A percentile compares a stretch with the other conserved stretches of the same genome.
Conservation (phyloP, 106 monocot species). For the Ottelia alismoides region DNA sequence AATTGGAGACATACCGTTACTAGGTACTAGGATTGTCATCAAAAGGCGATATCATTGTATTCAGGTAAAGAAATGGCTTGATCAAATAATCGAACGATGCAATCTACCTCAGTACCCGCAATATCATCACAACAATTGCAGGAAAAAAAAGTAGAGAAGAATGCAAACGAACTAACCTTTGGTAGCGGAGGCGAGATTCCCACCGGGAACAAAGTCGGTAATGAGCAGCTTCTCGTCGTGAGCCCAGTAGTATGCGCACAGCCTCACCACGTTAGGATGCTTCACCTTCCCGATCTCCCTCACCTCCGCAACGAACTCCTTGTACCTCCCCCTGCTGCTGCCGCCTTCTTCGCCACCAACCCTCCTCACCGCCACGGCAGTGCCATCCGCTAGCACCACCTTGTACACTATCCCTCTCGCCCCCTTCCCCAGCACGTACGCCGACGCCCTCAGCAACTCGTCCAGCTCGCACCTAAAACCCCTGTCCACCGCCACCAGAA, state of each 20-base stretch:
- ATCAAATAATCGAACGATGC: too few relatives aligned
- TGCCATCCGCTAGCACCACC: conserved; percentile 80
- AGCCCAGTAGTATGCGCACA: conserved; percentile 84
- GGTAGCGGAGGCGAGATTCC: conserved; percentile 66
- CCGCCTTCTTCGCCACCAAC: conserved; percentile 35
- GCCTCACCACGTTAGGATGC: conserved; percentile 72
- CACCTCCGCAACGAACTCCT: conserved; percentile 80
- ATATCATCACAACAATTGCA: too few relatives aligned
- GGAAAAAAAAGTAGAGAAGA: too few relatives aligned
- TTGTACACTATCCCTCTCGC: conserved; percentile 75
- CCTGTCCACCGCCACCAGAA: conserved; percentile 60
- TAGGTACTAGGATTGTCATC: too few relatives aligned
- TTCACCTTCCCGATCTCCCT: conserved; percentile 38
- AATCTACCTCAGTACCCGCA: too few relatives aligned
- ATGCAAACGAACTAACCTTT: conserved; percentile 30
- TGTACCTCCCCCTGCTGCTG: conserved; percentile 25
- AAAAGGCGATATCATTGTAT: too few relatives aligned
- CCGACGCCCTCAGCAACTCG: conserved; percentile 79
- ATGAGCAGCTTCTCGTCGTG: conserved; percentile 81
- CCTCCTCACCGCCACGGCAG: conserved; percentile 67
- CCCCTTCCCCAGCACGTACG: conserved; percentile 88
- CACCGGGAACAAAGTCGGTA: conserved; percentile 68
- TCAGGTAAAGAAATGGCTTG: too few relatives aligned
- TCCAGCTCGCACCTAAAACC: conserved; percentile 73
- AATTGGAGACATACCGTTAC: too few relatives aligned